Conservation (phyloP, 1,284 basidiomycete genomes). For the Microbotryum violaceum region DNA sequence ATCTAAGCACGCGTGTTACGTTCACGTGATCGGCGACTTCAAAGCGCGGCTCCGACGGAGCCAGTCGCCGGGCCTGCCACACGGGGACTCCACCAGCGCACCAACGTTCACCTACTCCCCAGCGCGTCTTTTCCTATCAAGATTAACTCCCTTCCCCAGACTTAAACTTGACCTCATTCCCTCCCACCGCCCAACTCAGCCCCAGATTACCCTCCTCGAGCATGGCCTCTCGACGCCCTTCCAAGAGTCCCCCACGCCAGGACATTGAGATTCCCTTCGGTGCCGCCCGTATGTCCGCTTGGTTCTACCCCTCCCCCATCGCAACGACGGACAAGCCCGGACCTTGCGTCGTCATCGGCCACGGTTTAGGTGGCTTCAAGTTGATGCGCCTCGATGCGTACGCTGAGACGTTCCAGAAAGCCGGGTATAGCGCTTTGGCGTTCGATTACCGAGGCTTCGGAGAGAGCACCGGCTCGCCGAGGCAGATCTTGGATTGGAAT, state of each 20-base stretch:
- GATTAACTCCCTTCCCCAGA: too few relatives aligned
- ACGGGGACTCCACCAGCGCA: too few relatives aligned
- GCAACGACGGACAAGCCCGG: not conserved
- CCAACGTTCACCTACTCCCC: too few relatives aligned
- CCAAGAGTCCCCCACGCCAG: not conserved
- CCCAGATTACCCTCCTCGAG: too few relatives aligned
- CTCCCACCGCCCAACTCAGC: too few relatives aligned
- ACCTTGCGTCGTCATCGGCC: not conserved
- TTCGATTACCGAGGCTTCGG: conserved; percentile 4
- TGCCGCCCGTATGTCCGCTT: not conserved
- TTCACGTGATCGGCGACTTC: too few relatives aligned
- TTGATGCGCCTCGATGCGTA: conserved; percentile 2
- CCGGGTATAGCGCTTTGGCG: not conserved
- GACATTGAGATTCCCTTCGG: conserved; percentile 1
- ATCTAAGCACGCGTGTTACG: too few relatives aligned
- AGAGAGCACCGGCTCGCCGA: not conserved
- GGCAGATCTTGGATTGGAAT: conserved; percentile 1
- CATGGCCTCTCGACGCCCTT: too few relatives aligned
- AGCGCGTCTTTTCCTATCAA: too few relatives aligned
- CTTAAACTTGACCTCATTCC: too few relatives aligned
- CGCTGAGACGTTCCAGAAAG: not conserved
- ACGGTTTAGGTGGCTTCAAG: conserved; percentile 1
- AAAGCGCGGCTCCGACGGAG: too few relatives aligned
- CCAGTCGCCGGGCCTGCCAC: too few relatives aligned
- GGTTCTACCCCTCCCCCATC: not conserved